These are phyloP conservation scores for Aquilaria yunnanensis DNA, from an alignment of 345 rosid species.

Conservation along the genomic window DNA sequence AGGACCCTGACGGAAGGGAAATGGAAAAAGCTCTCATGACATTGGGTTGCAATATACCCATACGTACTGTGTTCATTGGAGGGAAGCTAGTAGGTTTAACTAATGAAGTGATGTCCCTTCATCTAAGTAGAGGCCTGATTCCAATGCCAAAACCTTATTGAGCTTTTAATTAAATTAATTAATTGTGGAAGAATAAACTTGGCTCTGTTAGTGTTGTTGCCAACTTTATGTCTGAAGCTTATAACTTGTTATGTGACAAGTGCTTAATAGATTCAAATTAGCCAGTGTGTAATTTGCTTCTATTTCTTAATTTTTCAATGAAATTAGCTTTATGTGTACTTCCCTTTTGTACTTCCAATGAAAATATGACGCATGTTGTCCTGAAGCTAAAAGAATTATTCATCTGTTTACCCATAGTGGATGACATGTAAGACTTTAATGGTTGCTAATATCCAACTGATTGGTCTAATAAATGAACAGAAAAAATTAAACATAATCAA, in stretches of 20 bases:
- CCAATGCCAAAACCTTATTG: conserved; percentile 55
- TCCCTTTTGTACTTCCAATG: neutral
- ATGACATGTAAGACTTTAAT: too few species aligned
- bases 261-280: conserved; percentile 15
- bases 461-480: too few species aligned
- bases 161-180: conserved; percentile 19
- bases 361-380: neutral
- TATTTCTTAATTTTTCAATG: conserved; percentile 22
- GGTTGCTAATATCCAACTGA: too few species aligned
- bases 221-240: conserved; percentile 17
- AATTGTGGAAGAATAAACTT: neutral
- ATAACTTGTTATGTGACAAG: conserved; percentile 18
- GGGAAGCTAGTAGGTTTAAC: conserved; percentile 65
- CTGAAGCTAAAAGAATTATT: too few species aligned
- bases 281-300: conserved; percentile 28
- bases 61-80: conserved; percentile 60
- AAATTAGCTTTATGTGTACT: conserved; percentile 16
- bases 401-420: too few species aligned
- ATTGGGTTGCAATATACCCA: conserved; percentile 45
- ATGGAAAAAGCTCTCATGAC: conserved; percentile 61
- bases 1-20: conserved; percentile 54
- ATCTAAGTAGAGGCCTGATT: conserved; percentile 51
- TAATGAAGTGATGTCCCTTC: conserved; percentile 72
- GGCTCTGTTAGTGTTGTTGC: conserved; percentile 17
- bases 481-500: too few species aligned